Percentiles rank a stretch among this genome's conserved stretches.
Conservation (phyloP, 768 basidiomycete genomes). For the Cystobasidium tubakii region DNA sequence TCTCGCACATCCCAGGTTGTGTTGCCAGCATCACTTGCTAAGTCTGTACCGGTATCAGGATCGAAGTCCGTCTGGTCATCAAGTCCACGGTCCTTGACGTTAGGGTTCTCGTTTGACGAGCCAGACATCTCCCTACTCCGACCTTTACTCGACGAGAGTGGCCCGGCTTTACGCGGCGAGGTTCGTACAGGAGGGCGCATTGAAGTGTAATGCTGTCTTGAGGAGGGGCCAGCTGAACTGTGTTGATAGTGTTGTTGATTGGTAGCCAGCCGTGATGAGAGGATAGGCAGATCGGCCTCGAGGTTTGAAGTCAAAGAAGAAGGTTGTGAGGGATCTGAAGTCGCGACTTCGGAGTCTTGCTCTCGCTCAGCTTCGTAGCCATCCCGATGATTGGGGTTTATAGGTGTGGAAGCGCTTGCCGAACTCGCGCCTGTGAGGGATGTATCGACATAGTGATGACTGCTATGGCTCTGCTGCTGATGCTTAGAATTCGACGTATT, state of each 20-base stretch:
- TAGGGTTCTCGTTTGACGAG: neutral
- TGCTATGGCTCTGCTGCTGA: neutral
- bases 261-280: neutral
- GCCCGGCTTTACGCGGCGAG: neutral
- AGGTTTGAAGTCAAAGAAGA: neutral
- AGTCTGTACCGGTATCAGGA: neutral
- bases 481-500: neutral
- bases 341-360: neutral
- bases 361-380: conserved; percentile 10
- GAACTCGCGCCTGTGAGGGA: neutral
- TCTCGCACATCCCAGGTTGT: conserved; percentile 26
- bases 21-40: conserved; percentile 24
- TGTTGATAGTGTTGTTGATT: neutral
- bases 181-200: neutral
- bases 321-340: conserved; percentile 5
- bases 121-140: neutral
- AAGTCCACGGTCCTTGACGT: neutral
- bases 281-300: neutral
- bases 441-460: neutral
- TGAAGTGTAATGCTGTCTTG: neutral
- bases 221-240: neutral
- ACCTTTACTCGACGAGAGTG: neutral
- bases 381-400: neutral
- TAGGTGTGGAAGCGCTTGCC: neutral
- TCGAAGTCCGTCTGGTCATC: neutral